Evolutionary conservation across 2,329 filamentous ascomycete genomes (phyloP).

Genomic region (Colletotrichum melonis): DNA sequence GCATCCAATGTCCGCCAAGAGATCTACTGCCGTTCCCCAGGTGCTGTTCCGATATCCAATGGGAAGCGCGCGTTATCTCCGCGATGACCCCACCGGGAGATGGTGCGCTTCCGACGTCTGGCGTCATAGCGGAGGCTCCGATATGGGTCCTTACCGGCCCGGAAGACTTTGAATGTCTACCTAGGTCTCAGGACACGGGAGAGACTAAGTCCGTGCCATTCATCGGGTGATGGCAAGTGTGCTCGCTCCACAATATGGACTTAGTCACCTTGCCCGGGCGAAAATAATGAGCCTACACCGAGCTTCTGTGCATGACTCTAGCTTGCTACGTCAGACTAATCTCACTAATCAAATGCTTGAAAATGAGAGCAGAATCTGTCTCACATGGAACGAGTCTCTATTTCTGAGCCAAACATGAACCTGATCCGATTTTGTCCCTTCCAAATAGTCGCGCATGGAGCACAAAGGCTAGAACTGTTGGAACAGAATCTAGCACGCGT

Average conservation of each 20-base stretch:
- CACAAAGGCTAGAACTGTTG: no score
- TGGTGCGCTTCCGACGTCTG: not conserved
- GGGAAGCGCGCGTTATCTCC: not conserved
- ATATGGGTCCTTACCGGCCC: not conserved
- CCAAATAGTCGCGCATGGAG: rapidly evolving
- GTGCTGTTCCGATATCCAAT: not conserved
- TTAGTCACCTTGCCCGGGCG: not conserved
- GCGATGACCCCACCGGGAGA: not conserved
- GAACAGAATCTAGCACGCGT: no score
- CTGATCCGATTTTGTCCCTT: no score
- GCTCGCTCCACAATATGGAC: not conserved
- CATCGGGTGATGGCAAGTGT: not conserved
- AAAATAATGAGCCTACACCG: no score
- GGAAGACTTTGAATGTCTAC: not conserved
- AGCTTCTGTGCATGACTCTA: not conserved
- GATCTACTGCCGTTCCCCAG: constrained; percentile 4
- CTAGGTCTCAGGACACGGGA: not conserved
- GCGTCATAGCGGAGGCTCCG: constrained; percentile 20
- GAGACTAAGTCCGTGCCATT: no score
- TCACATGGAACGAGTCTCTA: no score
- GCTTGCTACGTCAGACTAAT: not conserved
- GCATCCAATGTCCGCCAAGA: not conserved
- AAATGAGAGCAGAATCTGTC: not conserved
- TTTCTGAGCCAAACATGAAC: not conserved
- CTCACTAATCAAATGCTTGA: not conserved